Conservation (phyloP, 805 yeast genomes). For the Candida taoyuanica region DNA sequence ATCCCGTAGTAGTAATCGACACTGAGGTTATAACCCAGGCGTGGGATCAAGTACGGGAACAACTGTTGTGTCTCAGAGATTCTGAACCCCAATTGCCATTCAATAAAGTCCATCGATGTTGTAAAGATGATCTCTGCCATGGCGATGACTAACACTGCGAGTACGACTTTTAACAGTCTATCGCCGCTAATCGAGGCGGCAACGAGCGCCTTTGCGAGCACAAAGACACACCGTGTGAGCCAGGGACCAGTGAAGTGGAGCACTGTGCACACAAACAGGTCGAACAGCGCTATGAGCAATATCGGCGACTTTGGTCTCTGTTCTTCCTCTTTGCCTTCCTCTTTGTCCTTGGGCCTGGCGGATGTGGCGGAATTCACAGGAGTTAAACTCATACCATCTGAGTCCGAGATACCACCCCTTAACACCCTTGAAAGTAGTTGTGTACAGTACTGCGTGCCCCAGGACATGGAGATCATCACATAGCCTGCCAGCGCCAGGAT, state of each 20-base stretch:
- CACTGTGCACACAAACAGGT: conserved; percentile 14
- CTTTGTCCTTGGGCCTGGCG: conserved; percentile 5
- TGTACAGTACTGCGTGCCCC: conserved; percentile 4
- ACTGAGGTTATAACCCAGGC: conserved; percentile 2
- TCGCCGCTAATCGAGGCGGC: conserved; percentile 21
- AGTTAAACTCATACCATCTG: neutral
- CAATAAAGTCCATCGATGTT: conserved; percentile 7
- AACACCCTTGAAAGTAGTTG: conserved; percentile 6
- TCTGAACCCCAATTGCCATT: conserved; percentile 8
- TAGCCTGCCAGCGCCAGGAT: conserved; percentile 12
- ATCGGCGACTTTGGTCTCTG: conserved; percentile 12
- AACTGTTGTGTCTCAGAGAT: conserved; percentile 12
- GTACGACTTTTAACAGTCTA: conserved; percentile 7
- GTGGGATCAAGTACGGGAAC: conserved; percentile 21
- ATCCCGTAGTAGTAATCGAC: conserved; percentile 1
- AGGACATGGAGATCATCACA: conserved; percentile 9
- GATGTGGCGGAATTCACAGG: neutral
- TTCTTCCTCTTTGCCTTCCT: conserved; percentile 4
- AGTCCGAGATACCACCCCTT: neutral
- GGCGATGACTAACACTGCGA: conserved; percentile 9
- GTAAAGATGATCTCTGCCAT: conserved; percentile 15
- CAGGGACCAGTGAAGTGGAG: conserved; percentile 23
- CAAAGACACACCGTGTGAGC: conserved; percentile 19
- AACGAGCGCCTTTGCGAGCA: conserved; percentile 23
- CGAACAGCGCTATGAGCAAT: conserved; percentile 18